Evolutionary conservation across 2,329 filamentous ascomycete species (phyloP).

Genomic region (Chaetomiaceae sp.): DNA sequence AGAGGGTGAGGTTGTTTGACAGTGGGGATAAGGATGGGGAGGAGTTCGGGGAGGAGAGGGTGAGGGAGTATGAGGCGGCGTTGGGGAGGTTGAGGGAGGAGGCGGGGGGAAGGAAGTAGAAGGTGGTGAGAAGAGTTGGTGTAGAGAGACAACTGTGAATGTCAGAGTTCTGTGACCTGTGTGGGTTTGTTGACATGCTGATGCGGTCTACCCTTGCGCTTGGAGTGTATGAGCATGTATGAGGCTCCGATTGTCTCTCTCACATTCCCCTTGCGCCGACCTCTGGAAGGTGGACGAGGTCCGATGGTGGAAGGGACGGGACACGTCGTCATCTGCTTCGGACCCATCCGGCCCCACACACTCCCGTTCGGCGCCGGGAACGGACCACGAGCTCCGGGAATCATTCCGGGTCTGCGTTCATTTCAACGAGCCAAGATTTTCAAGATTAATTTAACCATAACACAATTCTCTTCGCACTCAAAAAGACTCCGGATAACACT

Average conservation of each 20-base stretch:
- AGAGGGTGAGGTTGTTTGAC: conserved; percentile 46
- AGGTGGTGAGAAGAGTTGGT: background rate
- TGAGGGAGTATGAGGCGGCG: conserved; percentile 50
- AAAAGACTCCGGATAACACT: no score
- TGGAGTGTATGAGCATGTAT: no score
- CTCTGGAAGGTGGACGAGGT: background rate
- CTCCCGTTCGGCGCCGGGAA: background rate
- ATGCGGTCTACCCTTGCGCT: no score
- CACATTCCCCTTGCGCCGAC: no score
- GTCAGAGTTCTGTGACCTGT: background rate
- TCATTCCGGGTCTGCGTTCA: no score
- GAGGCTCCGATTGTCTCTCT: no score
- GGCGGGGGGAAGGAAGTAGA: conserved; percentile 33
- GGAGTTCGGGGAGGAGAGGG: conserved; percentile 42
- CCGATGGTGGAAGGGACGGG: background rate
- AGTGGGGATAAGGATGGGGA: conserved; percentile 40
- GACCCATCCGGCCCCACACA: conserved; percentile 1
- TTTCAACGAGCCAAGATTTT: no score
- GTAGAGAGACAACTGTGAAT: background rate
- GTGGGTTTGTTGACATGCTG: no score
- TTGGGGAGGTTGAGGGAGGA: conserved; percentile 60
- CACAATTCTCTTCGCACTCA: no score
- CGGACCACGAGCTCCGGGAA: no score
- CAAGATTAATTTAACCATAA: no score
- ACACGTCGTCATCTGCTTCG: background rate